Evolutionary conservation across 805 yeast species (phyloP).

Genomic region (Schwanniomyces pseudopolymorphus): DNA sequence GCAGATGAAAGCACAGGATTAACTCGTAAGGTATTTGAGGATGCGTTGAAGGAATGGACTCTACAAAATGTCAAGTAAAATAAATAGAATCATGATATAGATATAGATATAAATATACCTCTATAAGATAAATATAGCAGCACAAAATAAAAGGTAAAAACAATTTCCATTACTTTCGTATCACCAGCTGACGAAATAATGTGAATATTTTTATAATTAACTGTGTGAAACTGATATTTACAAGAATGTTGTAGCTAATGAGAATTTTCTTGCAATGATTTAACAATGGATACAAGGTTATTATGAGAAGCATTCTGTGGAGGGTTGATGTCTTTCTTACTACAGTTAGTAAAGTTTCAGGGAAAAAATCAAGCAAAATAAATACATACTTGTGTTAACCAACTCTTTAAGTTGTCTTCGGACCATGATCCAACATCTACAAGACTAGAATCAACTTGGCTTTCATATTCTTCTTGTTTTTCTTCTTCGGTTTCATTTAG

Average conservation of each 20-base stretch:
- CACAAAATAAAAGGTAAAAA: background rate
- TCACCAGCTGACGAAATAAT: conserved; percentile 1
- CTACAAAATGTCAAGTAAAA: background rate
- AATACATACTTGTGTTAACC: conserved; percentile 39
- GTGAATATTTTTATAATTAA: conserved; percentile 4
- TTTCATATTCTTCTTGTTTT: background rate
- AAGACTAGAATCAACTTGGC: conserved; percentile 10
- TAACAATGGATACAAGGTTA: conserved; percentile 48
- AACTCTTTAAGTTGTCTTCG: conserved; percentile 33
- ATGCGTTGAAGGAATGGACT: conserved; percentile 40
- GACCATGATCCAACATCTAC: conserved; percentile 35
- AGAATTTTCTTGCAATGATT: conserved; percentile 35
- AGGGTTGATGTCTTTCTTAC: conserved; percentile 46
- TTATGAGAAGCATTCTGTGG: conserved; percentile 46
- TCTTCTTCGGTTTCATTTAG: conserved; percentile 9
- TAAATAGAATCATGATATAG: background rate
- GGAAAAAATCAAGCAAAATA: background rate
- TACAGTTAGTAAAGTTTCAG: conserved; percentile 5
- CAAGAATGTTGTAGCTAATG: conserved; percentile 15
- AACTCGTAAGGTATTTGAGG: conserved; percentile 52
- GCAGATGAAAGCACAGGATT: conserved; percentile 57
- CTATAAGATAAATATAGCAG: background rate
- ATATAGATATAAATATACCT: background rate
- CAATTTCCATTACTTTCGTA: background rate
- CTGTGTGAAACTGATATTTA: conserved; percentile 19